These are phyloP conservation scores for Pseudogymnoascus sp. DNA, from an alignment of 2,329 filamentous ascomycete genomes.

Conservation along the genomic window DNA sequence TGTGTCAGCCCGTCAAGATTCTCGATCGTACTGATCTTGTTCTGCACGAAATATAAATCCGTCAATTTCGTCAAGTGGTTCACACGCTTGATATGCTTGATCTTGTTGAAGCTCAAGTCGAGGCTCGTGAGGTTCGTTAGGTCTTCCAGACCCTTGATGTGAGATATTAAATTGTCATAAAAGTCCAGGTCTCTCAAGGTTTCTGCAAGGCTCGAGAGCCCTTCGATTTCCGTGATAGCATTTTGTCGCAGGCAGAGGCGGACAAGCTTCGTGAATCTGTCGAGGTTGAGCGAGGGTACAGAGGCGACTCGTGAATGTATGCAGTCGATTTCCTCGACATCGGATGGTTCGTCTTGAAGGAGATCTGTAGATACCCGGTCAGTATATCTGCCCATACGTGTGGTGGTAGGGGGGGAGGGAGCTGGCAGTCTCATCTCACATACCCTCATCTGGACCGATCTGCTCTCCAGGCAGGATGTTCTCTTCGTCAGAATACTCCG, in stretches of 20 bases:
- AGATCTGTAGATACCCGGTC: conserved; percentile 39
- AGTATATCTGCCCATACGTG: not conserved
- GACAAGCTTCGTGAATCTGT: conserved; percentile 68
- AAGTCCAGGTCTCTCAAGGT: conserved; percentile 80
- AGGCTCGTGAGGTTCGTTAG: conserved; percentile 69
- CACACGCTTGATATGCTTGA: conserved; percentile 94
- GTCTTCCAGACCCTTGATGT: conserved; percentile 74
- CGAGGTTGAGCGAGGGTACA: conserved; percentile 68
- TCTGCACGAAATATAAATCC: conserved; percentile 88
- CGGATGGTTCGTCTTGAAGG: conserved; percentile 50
- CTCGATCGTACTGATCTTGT: conserved; percentile 86
- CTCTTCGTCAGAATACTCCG: conserved; percentile 73
- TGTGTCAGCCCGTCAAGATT: conserved; percentile 66
- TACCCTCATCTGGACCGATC: conserved; percentile 76
- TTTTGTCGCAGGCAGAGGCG: conserved; percentile 91
- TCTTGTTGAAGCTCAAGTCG: conserved; percentile 97
- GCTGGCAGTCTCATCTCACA: not conserved
- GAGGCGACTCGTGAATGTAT: conserved; percentile 80
- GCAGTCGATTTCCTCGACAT: conserved; percentile 73
- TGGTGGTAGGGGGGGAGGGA: not conserved
- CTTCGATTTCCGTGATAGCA: conserved; percentile 70
- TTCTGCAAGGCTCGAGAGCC: conserved; percentile 56
- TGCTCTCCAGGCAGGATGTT: conserved; percentile 62
- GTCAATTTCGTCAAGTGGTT: conserved; percentile 67
- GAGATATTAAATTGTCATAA: conserved; percentile 90